phyloP scores from a whole-genome alignment of 2,329 filamentous ascomycete genomes.

The Diaporthe sp. region DNA sequence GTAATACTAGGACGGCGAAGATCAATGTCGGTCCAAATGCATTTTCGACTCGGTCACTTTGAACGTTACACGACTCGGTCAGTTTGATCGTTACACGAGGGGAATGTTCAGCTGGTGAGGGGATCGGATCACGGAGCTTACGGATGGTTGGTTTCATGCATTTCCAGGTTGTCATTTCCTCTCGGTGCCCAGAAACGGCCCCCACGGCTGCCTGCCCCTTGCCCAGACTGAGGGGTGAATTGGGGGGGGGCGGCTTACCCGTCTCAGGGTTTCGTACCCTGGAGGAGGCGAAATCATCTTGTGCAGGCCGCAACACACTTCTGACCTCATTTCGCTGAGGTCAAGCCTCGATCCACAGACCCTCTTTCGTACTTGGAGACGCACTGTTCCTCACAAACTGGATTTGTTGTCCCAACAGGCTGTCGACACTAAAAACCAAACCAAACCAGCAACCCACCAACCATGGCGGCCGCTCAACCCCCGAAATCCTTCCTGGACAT shows the following conservation, averaged over 20 bases:
- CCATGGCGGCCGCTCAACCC: conserved; percentile 7
- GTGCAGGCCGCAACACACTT: not conserved
- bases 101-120: not conserved
- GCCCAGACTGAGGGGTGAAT: not conserved
- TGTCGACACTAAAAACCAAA: not conserved
- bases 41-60: too few relatives aligned
- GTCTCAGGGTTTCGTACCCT: conserved; percentile 7
- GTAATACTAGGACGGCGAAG: not conserved
- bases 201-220: not conserved
- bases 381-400: not conserved
- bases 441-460: not conserved
- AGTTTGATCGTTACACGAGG: not conserved
- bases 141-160: not conserved
- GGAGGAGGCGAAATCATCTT: not conserved
- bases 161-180: not conserved
- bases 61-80: not conserved
- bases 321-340: too few relatives aligned
- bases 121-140: not conserved
- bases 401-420: not conserved
- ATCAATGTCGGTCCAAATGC: not conserved
- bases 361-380: too few relatives aligned
- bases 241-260: not conserved
- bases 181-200: not conserved
- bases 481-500: conserved; percentile 30
- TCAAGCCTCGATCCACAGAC: not conserved